Conservation (phyloP, 2,329 filamentous ascomycete species). For the Epichloe gansuensis region DNA sequence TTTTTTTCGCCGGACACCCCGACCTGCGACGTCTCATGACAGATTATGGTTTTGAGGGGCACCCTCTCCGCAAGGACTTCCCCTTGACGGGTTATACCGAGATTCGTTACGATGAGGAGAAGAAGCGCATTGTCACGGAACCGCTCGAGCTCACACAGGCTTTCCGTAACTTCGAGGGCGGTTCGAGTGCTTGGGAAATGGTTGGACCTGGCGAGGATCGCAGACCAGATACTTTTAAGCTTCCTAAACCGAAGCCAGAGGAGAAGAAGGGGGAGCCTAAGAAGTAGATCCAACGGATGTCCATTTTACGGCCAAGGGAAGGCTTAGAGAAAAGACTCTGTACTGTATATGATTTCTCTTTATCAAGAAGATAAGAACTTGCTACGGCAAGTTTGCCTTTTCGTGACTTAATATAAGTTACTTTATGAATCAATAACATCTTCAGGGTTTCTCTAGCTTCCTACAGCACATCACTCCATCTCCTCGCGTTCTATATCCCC, state of each 20-base stretch:
- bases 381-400: neutral
- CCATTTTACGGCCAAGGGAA: neutral
- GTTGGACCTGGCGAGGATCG: slow-evolving; percentile 57
- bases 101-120: slow-evolving; percentile 96
- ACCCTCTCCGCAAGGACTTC: slow-evolving; percentile 95
- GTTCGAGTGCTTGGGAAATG: slow-evolving; percentile 57
- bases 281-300: slow-evolving; percentile 48
- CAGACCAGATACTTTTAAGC: slow-evolving; percentile 80
- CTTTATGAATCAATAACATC: neutral
- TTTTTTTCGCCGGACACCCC: slow-evolving; percentile 92
- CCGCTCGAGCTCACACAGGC: slow-evolving; percentile 95
- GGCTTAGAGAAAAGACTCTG: neutral
- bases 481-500: neutral
- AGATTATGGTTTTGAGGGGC: slow-evolving; percentile 96
- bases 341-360: slow-evolving; percentile 8
- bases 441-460: neutral
- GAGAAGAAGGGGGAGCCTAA: slow-evolving; percentile 81
- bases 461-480: neutral
- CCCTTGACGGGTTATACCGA: slow-evolving; percentile 96
- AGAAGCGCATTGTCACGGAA: slow-evolving; percentile 98
- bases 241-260: slow-evolving; percentile 91
- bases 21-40: slow-evolving; percentile 98
- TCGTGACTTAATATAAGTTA: neutral
- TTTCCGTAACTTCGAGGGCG: slow-evolving; percentile 95
- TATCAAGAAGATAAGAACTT: slow-evolving; percentile 2